Conservation (phyloP, 108 stramenopile species). For the Cyclotella sp. region DNA sequence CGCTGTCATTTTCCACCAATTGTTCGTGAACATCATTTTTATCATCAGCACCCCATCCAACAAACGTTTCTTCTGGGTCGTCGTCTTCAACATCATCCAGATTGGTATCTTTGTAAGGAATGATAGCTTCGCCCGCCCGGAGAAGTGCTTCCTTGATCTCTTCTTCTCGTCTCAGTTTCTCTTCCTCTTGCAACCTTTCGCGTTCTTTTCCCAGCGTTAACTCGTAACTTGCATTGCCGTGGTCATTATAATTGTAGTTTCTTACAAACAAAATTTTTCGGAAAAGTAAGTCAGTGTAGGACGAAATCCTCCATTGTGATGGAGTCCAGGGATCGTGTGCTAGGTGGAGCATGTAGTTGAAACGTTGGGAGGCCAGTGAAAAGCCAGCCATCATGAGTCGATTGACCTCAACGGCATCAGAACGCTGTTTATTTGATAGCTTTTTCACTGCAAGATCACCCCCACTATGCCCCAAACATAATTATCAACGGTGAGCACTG, state of each 20-base stretch:
- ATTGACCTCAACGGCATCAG: slow-evolving; percentile 46
- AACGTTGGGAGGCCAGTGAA: slow-evolving; percentile 51
- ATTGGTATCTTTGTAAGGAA: slow-evolving; percentile 48
- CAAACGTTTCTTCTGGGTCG: slow-evolving; percentile 53
- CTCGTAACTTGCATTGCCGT: slow-evolving; percentile 77
- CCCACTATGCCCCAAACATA: slow-evolving; percentile 13
- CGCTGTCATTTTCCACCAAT: slow-evolving; percentile 4
- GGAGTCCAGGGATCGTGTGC: slow-evolving; percentile 57
- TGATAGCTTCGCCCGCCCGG: slow-evolving; percentile 65
- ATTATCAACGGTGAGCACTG: not conserved
- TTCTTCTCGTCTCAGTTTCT: slow-evolving; percentile 51
- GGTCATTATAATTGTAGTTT: slow-evolving; percentile 69
- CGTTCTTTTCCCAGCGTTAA: slow-evolving; percentile 67
- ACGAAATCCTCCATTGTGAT: slow-evolving; percentile 68
- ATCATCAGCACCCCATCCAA: slow-evolving; percentile 40
- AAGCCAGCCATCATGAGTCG: slow-evolving; percentile 28
- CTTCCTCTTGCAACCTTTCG: slow-evolving; percentile 62
- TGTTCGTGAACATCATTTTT: slow-evolving; percentile 4
- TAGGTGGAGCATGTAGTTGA: slow-evolving; percentile 51
- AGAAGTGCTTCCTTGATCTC: slow-evolving; percentile 64
- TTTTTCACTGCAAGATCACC: slow-evolving; percentile 67
- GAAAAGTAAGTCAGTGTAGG: slow-evolving; percentile 67
- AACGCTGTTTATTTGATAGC: slow-evolving; percentile 51
- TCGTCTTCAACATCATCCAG: slow-evolving; percentile 65
- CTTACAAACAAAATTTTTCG: slow-evolving; percentile 64